These are phyloP conservation scores for Bryoglossum gracile DNA, from an alignment of 495 filamentous ascomycete species.

Conservation along the genomic window DNA sequence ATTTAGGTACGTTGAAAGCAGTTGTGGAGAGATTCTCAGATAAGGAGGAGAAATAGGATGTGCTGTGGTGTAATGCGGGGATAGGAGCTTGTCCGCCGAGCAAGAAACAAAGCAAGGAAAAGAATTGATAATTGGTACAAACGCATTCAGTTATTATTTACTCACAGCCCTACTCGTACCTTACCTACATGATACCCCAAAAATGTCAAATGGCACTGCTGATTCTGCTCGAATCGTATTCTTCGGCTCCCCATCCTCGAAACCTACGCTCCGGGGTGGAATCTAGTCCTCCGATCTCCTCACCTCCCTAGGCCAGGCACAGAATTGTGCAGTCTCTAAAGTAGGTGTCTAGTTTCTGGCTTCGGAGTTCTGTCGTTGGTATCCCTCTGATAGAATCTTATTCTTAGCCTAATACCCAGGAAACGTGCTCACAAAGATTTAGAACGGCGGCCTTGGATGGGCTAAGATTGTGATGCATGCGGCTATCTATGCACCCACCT, in stretches of 20 bases:
- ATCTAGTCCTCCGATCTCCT: conserved; percentile 24
- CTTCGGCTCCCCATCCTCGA: not conserved
- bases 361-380: conserved; percentile 20
- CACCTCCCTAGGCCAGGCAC: conserved; percentile 11
- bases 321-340: conserved; percentile 30
- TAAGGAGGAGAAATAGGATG: conserved; percentile 38
- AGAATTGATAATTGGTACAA: conserved; percentile 36
- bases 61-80: conserved; percentile 64
- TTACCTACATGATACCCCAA: conserved; percentile 29
- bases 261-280: not conserved
- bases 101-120: conserved; percentile 19
- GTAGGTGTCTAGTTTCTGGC: conserved; percentile 29
- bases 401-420: conserved; percentile 34
- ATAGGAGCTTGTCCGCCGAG: conserved; percentile 48
- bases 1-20: conserved; percentile 28
- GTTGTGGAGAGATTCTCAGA: conserved; percentile 31
- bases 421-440: conserved; percentile 35
- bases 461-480: conserved; percentile 17
- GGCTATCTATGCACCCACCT: conserved; percentile 20
- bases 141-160: conserved; percentile 34
- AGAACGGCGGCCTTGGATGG: conserved; percentile 23
- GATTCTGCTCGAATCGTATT: conserved; percentile 37
- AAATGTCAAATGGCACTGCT: conserved; percentile 20
- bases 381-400: conserved; percentile 19
- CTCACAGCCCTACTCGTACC: conserved; percentile 39